phyloP scores from a whole-genome alignment of 768 basidiomycete species.

The Cyathus striatus region DNA sequence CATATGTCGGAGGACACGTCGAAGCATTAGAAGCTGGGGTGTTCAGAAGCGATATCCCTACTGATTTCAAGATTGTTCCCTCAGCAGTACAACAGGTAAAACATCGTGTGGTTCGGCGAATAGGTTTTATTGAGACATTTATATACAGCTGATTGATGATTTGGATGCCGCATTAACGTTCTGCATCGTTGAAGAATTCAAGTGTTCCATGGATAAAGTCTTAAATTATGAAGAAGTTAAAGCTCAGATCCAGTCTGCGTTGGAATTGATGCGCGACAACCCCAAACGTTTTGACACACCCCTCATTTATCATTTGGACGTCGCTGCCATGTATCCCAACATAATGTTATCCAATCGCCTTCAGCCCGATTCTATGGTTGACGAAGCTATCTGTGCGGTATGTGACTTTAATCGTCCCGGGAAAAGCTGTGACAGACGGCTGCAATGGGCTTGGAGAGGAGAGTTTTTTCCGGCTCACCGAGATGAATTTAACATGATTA shows the following conservation, averaged over 20 bases:
- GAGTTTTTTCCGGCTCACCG: constrained; percentile 97
- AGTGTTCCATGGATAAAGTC: constrained; percentile 73
- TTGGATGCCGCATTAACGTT: constrained; percentile 90
- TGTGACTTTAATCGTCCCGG: constrained; percentile 98
- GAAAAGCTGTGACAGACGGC: constrained; percentile 87
- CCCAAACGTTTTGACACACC: constrained; percentile 88
- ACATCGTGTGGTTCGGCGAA: constrained; percentile 5
- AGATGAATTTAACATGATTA: constrained; percentile 99
- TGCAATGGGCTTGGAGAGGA: constrained; percentile 99
- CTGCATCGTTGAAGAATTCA: constrained; percentile 82
- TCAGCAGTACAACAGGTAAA: constrained; percentile 75
- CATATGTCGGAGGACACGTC: constrained; percentile 98
- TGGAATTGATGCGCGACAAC: constrained; percentile 88
- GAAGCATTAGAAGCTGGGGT: constrained; percentile 98
- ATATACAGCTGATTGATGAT: constrained; percentile 80
- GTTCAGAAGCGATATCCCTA: constrained; percentile 91
- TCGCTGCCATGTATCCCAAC: constrained; percentile 99
- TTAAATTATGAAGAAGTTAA: constrained; percentile 96
- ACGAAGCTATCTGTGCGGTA: constrained; percentile 94
- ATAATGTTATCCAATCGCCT: constrained; percentile 99
- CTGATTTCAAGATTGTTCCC: constrained; percentile 94
- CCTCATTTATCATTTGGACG: constrained; percentile 96
- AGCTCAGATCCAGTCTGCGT: constrained; percentile 62
- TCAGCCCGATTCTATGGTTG: constrained; percentile 96
- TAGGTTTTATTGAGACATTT: no score